These are phyloP conservation scores for Nakataea oryzae DNA, from an alignment of 2,329 filamentous ascomycete genomes.

Conservation along the genomic window DNA sequence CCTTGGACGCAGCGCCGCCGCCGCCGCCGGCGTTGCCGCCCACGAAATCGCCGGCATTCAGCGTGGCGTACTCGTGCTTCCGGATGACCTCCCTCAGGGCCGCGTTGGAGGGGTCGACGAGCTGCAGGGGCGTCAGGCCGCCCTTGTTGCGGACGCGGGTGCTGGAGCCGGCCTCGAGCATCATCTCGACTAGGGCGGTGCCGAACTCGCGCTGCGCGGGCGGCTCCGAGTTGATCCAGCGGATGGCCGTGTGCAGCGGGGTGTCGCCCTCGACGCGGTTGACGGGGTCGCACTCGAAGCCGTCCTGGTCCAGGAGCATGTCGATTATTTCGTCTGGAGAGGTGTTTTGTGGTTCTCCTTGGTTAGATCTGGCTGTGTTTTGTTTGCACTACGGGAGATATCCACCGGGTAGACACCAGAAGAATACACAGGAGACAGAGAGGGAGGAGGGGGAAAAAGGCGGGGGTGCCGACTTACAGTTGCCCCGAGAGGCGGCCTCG, in stretches of 20 bases:
- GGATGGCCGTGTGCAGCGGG: slow-evolving; percentile 67
- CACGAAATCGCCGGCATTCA: slow-evolving; percentile 50
- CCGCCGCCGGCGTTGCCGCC: slow-evolving; percentile 12
- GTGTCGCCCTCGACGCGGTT: slow-evolving; percentile 65
- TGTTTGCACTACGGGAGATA: too few relatives aligned
- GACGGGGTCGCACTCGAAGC: slow-evolving; percentile 74
- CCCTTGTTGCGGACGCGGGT: slow-evolving; percentile 56
- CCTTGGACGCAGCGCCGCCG: slow-evolving; percentile 12
- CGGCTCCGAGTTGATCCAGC: slow-evolving; percentile 62
- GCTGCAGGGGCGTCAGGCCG: slow-evolving; percentile 59
- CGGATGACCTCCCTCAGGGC: slow-evolving; percentile 53
- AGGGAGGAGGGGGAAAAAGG: background rate
- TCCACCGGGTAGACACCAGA: too few relatives aligned
- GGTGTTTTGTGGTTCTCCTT: background rate
- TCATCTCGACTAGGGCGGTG: slow-evolving; percentile 60
- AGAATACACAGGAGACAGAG: background rate
- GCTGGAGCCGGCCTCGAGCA: slow-evolving; percentile 66
- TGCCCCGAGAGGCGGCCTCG: slow-evolving; percentile 74
- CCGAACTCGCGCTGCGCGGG: slow-evolving; percentile 54
- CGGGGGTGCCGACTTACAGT: slow-evolving; percentile 49
- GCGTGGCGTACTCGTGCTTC: slow-evolving; percentile 57
- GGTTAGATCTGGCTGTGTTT: background rate
- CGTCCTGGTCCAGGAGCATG: slow-evolving; percentile 69
- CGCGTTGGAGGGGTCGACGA: slow-evolving; percentile 61
- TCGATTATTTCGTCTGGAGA: slow-evolving; percentile 68